These are phyloP conservation scores for Sporothrix humicola DNA, from an alignment of 2,329 filamentous ascomycete genomes.

Conservation along the genomic window DNA sequence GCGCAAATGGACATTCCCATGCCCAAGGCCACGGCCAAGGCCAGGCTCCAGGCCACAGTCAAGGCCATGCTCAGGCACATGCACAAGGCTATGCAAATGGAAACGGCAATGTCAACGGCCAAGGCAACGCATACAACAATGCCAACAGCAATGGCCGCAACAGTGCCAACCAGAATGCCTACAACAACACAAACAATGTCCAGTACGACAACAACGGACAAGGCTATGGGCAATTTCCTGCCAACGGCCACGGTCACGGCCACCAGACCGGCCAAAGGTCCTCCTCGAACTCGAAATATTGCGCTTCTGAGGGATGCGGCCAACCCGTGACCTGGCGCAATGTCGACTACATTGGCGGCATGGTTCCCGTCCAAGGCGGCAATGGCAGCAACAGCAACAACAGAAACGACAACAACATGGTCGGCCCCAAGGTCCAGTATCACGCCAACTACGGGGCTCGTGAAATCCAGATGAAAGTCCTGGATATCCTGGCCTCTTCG, in stretches of 20 bases:
- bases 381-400: not conserved
- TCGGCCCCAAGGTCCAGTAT: not conserved
- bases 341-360: not conserved
- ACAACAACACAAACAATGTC: too few relatives aligned
- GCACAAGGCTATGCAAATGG: too few relatives aligned
- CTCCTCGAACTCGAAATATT: not conserved
- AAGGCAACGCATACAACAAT: not conserved
- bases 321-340: constrained; percentile 28
- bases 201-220: not conserved
- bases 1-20: too few relatives aligned
- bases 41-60: too few relatives aligned
- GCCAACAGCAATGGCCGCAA: too few relatives aligned
- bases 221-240: too few relatives aligned
- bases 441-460: constrained; percentile 32
- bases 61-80: too few relatives aligned
- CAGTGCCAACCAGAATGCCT: too few relatives aligned
- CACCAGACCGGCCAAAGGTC: not conserved
- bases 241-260: too few relatives aligned
- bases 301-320: constrained; percentile 10
- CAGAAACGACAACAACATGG: not conserved
- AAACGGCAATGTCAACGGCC: not conserved
- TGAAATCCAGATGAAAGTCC: constrained; percentile 29
- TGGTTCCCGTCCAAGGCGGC: not conserved
- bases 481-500: constrained; percentile 7
- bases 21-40: too few relatives aligned